Percentiles rank a stretch among this genome's conserved stretches.
Evolutionary conservation across 176 grass and related monocot genomes (phyloP).

Genomic region (Thalia dealbata): DNA sequence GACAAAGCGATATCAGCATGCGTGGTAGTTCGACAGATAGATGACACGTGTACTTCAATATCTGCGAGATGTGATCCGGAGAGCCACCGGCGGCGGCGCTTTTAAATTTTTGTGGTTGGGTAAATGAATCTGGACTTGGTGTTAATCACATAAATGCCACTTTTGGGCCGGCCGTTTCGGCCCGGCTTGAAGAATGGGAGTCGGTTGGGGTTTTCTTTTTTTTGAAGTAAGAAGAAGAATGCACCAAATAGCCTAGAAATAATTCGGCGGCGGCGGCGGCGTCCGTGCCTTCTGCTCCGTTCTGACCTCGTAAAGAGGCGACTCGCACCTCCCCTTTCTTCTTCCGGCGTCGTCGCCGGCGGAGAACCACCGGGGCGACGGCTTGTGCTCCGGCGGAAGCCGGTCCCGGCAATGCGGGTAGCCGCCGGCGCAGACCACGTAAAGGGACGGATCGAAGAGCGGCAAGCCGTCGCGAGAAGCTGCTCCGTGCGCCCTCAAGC

Average conservation of each 20-base stretch:
- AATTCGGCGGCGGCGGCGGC: not conserved
- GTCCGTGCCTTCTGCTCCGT: not conserved
- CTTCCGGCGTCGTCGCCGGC: slow-evolving; percentile 8
- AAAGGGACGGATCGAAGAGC: slow-evolving; percentile 56
- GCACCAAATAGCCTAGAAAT: not conserved
- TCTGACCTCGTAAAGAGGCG: slow-evolving; percentile 45
- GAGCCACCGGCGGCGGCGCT: too few relatives aligned
- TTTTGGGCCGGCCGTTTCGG: too few relatives aligned
- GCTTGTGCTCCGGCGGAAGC: slow-evolving; percentile 4
- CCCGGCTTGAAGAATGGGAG: too few relatives aligned
- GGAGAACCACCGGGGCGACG: not conserved
- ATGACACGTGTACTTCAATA: too few relatives aligned
- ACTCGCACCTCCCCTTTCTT: slow-evolving; percentile 31
- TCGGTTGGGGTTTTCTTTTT: too few relatives aligned
- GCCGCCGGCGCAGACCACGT: slow-evolving; percentile 22
- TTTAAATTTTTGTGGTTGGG: too few relatives aligned
- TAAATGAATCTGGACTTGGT: too few relatives aligned
- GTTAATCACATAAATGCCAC: too few relatives aligned
- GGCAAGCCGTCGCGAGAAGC: slow-evolving; percentile 30
- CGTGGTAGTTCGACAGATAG: too few relatives aligned
- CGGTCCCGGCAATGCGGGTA: slow-evolving; percentile 43
- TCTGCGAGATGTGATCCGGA: too few relatives aligned
- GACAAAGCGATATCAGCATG: too few relatives aligned
- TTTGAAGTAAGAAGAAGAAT: too few relatives aligned
- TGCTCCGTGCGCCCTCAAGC: slow-evolving; percentile 31